Percentiles rank a stretch among this genome's conserved stretches.
Conservation (phyloP, 306 rosid species). For the Luffa aegyptiaca region DNA sequence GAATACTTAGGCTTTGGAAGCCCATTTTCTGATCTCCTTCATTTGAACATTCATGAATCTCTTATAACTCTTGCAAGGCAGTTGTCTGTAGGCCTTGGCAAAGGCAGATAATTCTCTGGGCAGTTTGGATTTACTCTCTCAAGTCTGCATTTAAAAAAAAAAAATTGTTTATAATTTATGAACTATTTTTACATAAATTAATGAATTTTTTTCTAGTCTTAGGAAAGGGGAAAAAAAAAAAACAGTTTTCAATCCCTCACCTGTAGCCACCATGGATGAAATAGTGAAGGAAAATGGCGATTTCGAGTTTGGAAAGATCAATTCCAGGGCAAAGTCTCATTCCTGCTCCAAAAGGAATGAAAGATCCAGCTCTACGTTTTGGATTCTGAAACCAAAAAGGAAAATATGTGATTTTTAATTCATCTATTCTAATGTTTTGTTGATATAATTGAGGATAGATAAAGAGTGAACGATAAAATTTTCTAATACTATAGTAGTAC, state of each 20-base stretch:
- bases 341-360: constrained; percentile 57
- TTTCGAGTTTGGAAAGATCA: constrained; percentile 48
- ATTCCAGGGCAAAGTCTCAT: constrained; percentile 51
- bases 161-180: neutral
- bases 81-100: constrained; percentile 43
- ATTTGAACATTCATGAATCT: constrained; percentile 3
- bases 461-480: too few relatives aligned
- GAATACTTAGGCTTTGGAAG: too few relatives aligned
- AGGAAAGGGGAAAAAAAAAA: too few relatives aligned
- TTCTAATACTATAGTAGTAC: too few relatives aligned
- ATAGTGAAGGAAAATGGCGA: constrained; percentile 51
- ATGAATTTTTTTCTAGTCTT: neutral
- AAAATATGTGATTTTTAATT: neutral
- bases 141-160: constrained; percentile 22
- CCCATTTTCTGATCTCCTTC: constrained; percentile 1
- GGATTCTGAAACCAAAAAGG: constrained; percentile 20
- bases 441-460: neutral
- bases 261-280: constrained; percentile 42
- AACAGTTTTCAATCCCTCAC: neutral
- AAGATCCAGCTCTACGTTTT: constrained; percentile 39
- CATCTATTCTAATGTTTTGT: neutral
- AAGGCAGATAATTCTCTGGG: constrained; percentile 31
- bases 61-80: constrained; percentile 48
- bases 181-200: neutral
- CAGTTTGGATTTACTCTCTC: constrained; percentile 39